Evolutionary conservation across 768 basidiomycete species (phyloP), one percentile per base, ranked within the genome.

Genomic region (Leccinum uliginosum): DNA sequence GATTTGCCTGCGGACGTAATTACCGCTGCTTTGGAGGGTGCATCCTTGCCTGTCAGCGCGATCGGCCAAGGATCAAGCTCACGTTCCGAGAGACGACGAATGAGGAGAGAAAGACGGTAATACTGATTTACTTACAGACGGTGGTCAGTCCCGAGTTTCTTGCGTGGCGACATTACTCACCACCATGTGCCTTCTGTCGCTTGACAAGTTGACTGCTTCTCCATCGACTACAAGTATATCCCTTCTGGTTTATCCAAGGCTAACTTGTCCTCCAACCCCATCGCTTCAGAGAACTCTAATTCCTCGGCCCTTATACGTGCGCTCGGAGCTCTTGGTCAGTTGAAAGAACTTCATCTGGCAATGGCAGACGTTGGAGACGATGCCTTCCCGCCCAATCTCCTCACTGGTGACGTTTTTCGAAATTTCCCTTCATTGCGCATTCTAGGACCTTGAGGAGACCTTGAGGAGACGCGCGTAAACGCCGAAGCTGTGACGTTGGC

Each of bases 1-100:
- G 92, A 97, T 72, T 77, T 97, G 32, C 94, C 94, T 24, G 91
- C 93, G 32, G 94, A 97, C 63, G 82, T 96, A 56, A 93, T 97
- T 63, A 82, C 91, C 23, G 91, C 91, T 48, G 92, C 93, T 8
- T 73, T 97, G 63, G 94, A 93, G 72, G 87, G 87, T 8, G 79
- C 77, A 45, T 70, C 81, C 15, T 74, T 89, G 32, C 87, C 89
- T n/a, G 63, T 78, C 9, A 80, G 76, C 57, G 74, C 81, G 3
- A 75, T 87, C 35, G 83, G 83, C 7, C 81, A 80, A 62, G 75
- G 76, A 10, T 65, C 67, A 34, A 74, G 74, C 59, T 74, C 76
- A 30, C 74, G 78, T 48, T 77, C 81, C 35, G 83, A 83, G 58
- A 77, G 87, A 69, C 82, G 82, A 57, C 78, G 84, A 56, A 78